Percentiles rank a stretch among this genome's conserved stretches.
phyloP scores from a whole-genome alignment of 164 flowering plant genomes.

The Nymphaea thermarum region DNA sequence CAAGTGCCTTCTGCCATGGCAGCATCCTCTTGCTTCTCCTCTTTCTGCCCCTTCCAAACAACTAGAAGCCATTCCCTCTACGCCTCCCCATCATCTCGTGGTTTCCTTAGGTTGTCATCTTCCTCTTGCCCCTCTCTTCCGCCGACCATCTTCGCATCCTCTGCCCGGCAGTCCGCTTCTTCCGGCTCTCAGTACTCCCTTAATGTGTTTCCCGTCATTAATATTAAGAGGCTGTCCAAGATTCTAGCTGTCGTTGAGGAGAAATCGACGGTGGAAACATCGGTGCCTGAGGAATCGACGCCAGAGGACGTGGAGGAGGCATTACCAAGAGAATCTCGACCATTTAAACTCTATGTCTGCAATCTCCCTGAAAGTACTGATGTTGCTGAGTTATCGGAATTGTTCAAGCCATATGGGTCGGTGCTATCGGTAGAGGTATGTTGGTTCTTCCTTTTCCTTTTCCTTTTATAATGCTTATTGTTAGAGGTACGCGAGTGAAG shows the following conservation, averaged over 20 bases:
- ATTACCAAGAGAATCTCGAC: constrained; percentile 2
- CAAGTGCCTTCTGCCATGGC: not conserved
- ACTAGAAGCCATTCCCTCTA: not conserved
- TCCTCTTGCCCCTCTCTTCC: constrained; percentile 1
- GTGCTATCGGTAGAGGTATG: constrained; percentile 30
- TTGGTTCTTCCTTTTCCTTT: not conserved
- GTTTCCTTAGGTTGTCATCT: not conserved
- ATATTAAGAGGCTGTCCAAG: constrained; percentile 3
- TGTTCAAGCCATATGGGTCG: constrained; percentile 29
- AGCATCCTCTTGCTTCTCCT: not conserved
- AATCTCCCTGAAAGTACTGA: constrained; percentile 31
- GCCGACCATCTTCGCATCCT: not conserved
- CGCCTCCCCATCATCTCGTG: not conserved
- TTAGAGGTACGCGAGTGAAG: too few species aligned
- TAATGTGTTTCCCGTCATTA: not conserved
- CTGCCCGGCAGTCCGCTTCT: not conserved
- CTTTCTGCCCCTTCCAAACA: not conserved
- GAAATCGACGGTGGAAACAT: not conserved
- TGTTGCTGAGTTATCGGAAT: constrained; percentile 19
- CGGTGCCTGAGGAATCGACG: not conserved
- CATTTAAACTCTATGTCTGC: constrained; percentile 31
- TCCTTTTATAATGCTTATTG: not conserved
- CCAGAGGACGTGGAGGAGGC: not conserved
- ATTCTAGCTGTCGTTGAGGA: constrained; percentile 10
- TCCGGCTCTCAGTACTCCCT: constrained; percentile 5